These are phyloP conservation scores for Paramecium tetraurelia DNA, from an alignment of 73 alveolate species.

Conservation along the genomic window DNA sequence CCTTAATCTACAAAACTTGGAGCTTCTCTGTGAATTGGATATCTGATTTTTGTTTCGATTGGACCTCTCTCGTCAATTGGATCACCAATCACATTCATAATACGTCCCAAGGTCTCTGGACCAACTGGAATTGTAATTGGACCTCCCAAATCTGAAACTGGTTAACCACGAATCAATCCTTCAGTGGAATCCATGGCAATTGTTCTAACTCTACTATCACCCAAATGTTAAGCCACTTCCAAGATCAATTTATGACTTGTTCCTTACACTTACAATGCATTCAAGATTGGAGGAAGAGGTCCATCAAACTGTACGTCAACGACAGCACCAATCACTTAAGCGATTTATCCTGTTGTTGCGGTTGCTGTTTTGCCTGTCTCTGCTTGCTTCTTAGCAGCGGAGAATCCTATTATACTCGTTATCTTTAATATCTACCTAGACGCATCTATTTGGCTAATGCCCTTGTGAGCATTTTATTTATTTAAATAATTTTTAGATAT, in stretches of 20 bases:
- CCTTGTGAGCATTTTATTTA: slow-evolving; percentile 28
- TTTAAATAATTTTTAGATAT: background rate
- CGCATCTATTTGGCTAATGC: slow-evolving; percentile 40
- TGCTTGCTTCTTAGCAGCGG: slow-evolving; percentile 60
- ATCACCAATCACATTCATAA: slow-evolving; percentile 96
- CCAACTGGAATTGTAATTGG: slow-evolving; percentile 98
- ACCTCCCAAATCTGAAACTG: slow-evolving; percentile 85
- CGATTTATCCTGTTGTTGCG: slow-evolving; percentile 67
- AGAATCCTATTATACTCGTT: background rate
- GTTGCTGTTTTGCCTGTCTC: slow-evolving; percentile 29
- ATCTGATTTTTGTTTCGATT: slow-evolving; percentile 69
- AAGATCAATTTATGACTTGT: slow-evolving; percentile 83
- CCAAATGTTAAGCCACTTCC: slow-evolving; percentile 96
- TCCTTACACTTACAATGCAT: slow-evolving; percentile 92
- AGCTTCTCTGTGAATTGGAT: slow-evolving; percentile 95
- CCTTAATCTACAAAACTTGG: slow-evolving; percentile 94
- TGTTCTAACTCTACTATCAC: slow-evolving; percentile 93
- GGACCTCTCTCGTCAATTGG: slow-evolving; percentile 97
- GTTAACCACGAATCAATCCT: slow-evolving; percentile 94
- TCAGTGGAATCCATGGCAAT: slow-evolving; percentile 98
- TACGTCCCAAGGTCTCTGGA: slow-evolving; percentile 93
- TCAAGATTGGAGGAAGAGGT: slow-evolving; percentile 93
- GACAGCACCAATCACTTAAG: slow-evolving; percentile 98
- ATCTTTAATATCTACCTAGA: background rate
- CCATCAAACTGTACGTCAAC: slow-evolving; percentile 97